phyloP scores from a whole-genome alignment of 805 yeast genomes.

The Lipomyces lipofer region DNA sequence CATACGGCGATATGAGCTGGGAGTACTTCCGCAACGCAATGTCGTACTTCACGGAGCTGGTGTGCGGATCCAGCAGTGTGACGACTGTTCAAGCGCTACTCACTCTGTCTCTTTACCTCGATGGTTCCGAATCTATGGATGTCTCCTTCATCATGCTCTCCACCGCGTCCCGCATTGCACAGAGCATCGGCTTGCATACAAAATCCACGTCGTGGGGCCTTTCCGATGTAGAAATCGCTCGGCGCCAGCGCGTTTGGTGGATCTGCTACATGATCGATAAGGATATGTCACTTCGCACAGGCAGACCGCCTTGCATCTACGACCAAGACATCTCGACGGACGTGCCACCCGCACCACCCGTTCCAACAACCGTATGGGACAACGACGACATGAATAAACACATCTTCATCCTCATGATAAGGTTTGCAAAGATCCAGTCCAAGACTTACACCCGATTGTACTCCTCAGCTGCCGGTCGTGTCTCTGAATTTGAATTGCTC shows the following conservation, averaged over 20 bases:
- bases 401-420: slow-evolving; percentile 9
- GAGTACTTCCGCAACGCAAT: slow-evolving; percentile 22
- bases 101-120: slow-evolving; percentile 18
- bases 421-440: slow-evolving; percentile 20
- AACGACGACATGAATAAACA: too few species aligned
- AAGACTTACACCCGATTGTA: slow-evolving; percentile 26
- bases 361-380: too few species aligned
- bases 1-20: background rate
- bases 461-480: slow-evolving; percentile 17
- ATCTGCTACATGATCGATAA: slow-evolving; percentile 30
- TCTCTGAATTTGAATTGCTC: slow-evolving; percentile 26
- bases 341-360: background rate
- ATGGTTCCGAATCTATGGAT: slow-evolving; percentile 21
- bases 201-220: slow-evolving; percentile 15
- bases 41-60: slow-evolving; percentile 9
- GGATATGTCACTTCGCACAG: slow-evolving; percentile 22
- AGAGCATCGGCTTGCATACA: slow-evolving; percentile 31
- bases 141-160: slow-evolving; percentile 15
- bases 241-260: slow-evolving; percentile 32
- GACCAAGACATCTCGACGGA: slow-evolving; percentile 24
- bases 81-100: slow-evolving; percentile 25
- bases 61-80: slow-evolving; percentile 16
- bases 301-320: slow-evolving; percentile 30
- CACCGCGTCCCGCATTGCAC: slow-evolving; percentile 32
- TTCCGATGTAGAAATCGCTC: slow-evolving; percentile 9